Percentiles rank a stretch among this genome's conserved stretches.
phyloP scores from a whole-genome alignment of 176 grass and related monocot genomes.

The Oryza meyeriana region DNA sequence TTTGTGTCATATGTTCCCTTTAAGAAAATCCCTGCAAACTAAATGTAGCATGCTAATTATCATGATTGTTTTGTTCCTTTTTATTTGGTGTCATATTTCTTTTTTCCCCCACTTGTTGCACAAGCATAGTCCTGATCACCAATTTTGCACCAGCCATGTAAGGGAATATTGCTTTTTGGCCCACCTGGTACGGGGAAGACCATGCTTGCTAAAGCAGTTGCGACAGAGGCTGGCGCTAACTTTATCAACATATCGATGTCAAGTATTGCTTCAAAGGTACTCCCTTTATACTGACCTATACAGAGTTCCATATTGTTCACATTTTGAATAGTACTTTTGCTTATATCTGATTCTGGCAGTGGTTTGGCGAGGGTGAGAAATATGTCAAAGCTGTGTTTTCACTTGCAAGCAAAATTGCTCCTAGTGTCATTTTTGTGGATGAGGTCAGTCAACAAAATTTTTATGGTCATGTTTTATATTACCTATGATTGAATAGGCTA shows the following conservation, averaged over 20 bases:
- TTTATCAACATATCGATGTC: slow-evolving; percentile 99
- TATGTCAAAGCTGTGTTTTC: slow-evolving; percentile 98
- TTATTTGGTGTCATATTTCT: neutral
- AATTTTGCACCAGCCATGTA: slow-evolving; percentile 72
- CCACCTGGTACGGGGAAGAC: slow-evolving; percentile 96
- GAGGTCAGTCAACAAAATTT: slow-evolving; percentile 62
- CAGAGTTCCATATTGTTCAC: slow-evolving; percentile 12
- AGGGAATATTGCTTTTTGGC: slow-evolving; percentile 97
- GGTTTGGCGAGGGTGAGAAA: slow-evolving; percentile 99
- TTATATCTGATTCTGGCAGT: slow-evolving; percentile 56
- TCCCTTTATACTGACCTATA: slow-evolving; percentile 17
- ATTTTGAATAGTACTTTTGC: slow-evolving; percentile 24
- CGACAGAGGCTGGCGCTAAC: slow-evolving; percentile 95
- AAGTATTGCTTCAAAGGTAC: slow-evolving; percentile 94
- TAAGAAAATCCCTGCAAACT: neutral
- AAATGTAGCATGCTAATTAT: slow-evolving; percentile 4
- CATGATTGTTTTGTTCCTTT: neutral
- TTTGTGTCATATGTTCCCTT: slow-evolving; percentile 1
- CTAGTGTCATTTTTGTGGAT: slow-evolving; percentile 96
- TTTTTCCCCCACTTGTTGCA: neutral
- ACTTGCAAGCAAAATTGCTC: slow-evolving; percentile 97
- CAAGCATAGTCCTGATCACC: slow-evolving; percentile 20
- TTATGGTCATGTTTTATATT: slow-evolving; percentile 21
- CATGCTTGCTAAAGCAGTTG: slow-evolving; percentile 99
- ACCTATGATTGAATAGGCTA: neutral